Percentiles rank a stretch among this genome's conserved stretches.
Conservation (phyloP, 148 eudicot species). For the Silene uniflora region DNA sequence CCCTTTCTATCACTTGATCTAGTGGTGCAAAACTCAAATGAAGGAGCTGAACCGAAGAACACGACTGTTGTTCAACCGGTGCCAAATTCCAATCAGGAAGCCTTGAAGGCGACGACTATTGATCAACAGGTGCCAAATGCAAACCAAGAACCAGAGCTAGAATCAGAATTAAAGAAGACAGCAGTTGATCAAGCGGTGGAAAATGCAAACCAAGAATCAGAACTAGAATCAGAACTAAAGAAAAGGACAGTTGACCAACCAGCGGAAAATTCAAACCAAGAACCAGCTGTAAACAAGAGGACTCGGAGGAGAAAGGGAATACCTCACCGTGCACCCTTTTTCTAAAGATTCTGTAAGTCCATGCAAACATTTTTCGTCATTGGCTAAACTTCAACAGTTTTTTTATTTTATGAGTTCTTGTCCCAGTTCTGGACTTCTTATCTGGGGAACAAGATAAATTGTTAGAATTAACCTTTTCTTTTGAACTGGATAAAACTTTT, state of each 20-base stretch:
- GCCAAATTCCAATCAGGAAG: not conserved
- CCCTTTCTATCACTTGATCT: conserved; percentile 25
- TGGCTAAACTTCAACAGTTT: no score
- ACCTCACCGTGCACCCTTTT: conserved; percentile 39
- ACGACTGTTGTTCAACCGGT: not conserved
- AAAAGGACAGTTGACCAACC: not conserved
- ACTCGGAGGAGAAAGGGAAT: conserved; percentile 41
- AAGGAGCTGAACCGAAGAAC: not conserved
- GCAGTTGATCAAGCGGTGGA: not conserved
- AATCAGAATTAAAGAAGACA: not conserved
- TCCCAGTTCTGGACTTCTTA: no score
- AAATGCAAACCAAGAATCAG: not conserved
- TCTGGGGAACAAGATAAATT: no score
- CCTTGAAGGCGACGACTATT: no score
- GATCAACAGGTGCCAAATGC: not conserved
- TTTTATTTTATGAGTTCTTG: no score
- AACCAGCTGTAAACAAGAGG: not conserved
- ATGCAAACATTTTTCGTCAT: no score
- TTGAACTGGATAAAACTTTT: no score
- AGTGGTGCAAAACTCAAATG: not conserved
- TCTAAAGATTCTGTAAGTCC: not conserved
- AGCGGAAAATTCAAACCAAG: not conserved
- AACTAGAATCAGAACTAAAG: not conserved
- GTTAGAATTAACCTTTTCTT: no score
- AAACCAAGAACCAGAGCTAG: not conserved